A percentile compares a stretch with the other conserved stretches of the same genome.
Evolutionary conservation across 768 basidiomycete species (phyloP).

Genomic region (Rhodotorula diobovata): DNA sequence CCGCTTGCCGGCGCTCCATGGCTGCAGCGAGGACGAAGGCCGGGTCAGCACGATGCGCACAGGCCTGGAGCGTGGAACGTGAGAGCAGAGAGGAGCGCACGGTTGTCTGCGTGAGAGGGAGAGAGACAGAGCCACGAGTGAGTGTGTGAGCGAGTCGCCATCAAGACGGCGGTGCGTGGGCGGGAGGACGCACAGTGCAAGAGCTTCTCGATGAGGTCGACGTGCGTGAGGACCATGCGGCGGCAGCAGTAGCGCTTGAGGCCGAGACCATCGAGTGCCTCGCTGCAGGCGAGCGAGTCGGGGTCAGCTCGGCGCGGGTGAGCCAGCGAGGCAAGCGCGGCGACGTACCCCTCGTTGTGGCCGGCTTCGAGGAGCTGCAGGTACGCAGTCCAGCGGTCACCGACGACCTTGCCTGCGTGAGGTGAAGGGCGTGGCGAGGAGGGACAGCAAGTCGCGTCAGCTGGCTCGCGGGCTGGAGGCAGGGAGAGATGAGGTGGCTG

Average conservation of each 20-base stretch:
- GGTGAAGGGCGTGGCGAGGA: slow-evolving; percentile 56
- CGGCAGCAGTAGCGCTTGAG: slow-evolving; percentile 93
- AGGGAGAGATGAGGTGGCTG: no score
- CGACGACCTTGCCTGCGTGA: slow-evolving; percentile 93
- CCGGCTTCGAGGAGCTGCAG: slow-evolving; percentile 73
- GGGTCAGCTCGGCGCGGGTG: not conserved
- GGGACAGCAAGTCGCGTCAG: not conserved
- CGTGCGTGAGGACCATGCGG: slow-evolving; percentile 94
- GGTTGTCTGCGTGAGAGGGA: not conserved
- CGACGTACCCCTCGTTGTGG: slow-evolving; percentile 76
- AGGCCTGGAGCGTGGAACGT: not conserved
- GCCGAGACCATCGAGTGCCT: slow-evolving; percentile 81
- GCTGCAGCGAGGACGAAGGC: not conserved
- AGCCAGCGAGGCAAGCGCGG: slow-evolving; percentile 10
- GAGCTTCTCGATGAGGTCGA: slow-evolving; percentile 94
- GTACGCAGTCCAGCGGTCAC: slow-evolving; percentile 85
- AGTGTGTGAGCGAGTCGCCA: not conserved
- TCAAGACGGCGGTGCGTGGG: not conserved
- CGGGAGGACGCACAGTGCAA: slow-evolving; percentile 69
- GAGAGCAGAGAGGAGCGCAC: not conserved
- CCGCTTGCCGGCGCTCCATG: slow-evolving; percentile 4
- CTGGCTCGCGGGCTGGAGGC: not conserved
- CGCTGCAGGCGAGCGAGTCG: slow-evolving; percentile 53
- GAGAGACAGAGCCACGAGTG: no score
- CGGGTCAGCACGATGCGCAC: not conserved